Evolutionary conservation across 1,139 yeast species (phyloP).

Genomic region (Blastobotrys apis): DNA sequence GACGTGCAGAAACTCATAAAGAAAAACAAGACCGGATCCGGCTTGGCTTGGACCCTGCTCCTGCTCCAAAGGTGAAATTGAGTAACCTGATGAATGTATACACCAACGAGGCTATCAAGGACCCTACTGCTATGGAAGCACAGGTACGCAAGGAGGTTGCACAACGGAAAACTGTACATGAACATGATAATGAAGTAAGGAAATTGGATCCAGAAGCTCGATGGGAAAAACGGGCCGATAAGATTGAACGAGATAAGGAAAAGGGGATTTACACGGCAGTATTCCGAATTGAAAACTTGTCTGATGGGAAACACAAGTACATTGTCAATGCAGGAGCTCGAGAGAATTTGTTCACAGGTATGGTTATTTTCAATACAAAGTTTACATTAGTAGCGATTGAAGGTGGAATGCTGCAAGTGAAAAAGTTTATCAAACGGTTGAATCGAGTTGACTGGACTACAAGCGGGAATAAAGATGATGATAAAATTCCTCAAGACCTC

Average conservation of each 20-base stretch:
- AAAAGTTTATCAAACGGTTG: constrained; percentile 60
- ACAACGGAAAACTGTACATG: constrained; percentile 58
- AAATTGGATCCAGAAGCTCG: constrained; percentile 57
- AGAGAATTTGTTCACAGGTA: constrained; percentile 63
- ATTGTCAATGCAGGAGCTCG: constrained; percentile 78
- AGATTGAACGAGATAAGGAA: constrained; percentile 46
- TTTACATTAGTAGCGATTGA: constrained; percentile 64
- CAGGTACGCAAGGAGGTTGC: constrained; percentile 66
- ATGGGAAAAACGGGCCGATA: constrained; percentile 43
- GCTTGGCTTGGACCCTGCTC: constrained; percentile 81
- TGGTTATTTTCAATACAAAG: constrained; percentile 43
- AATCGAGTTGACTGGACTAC: constrained; percentile 66
- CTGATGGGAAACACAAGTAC: constrained; percentile 62
- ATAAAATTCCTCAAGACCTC: constrained; percentile 36
- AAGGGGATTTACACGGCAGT: constrained; percentile 60
- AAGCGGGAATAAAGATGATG: constrained; percentile 26
- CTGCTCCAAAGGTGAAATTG: constrained; percentile 81
- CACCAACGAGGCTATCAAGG: constrained; percentile 81
- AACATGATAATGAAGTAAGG: constrained; percentile 56
- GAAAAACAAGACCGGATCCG: constrained; percentile 74
- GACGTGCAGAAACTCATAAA: constrained; percentile 58
- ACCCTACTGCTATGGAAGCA: constrained; percentile 84
- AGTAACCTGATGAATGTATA: constrained; percentile 80
- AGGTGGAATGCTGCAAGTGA: constrained; percentile 61
- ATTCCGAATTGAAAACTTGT: constrained; percentile 50